Evolutionary conservation across 2,329 filamentous ascomycete genomes (phyloP), one percentile per base, ranked within the genome.

Genomic region (Aspergillus hortae): DNA sequence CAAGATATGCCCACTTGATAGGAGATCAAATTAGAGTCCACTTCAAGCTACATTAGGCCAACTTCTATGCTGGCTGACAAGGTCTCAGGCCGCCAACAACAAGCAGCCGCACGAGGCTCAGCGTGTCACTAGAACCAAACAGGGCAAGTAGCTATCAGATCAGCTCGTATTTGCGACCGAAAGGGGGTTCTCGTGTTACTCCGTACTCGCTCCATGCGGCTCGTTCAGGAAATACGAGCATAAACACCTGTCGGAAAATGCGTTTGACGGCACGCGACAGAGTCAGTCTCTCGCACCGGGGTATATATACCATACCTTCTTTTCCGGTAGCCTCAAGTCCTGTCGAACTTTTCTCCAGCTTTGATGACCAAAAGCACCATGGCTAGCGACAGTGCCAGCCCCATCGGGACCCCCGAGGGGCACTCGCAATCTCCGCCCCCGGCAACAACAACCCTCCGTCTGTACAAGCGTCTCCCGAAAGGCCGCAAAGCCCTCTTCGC

Each of bases 401-500:
- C 27, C 27, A 30, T 30, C 2, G 6, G 6, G 7, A 9, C 9
- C 27, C 27, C 27, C 3, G 10, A 11, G 6, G 27, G 9, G 7
- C 27, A 30, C 6, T 30, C 27, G 27, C 27, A 30, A 30, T 30
- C 27, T 38, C 35, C 35, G 5, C 35, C 35, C 15, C 35, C 35
- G 14, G 35, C 43, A 4, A 49, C 19, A 9, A 25, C 44, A 6
- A 38, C 52, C 4, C 48, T 54, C 10, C n/a, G 17, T 2, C 44
- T 54, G 4, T 54, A 54, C 32, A 46, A 43, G 3, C 52, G 52
- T 32, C 49, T 45, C 21, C 42, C 43, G 12, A 50, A 50, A 6
- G 52, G 52, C 11, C 47, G 48, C 30, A 54, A 54, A 35, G 35
- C 49, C 7, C 52, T 54, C n/a, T 50, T 54, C 21, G 40, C 52